These are phyloP conservation scores for Paulownia fortunei DNA, from an alignment of 257 asterid species.

Conservation along the genomic window DNA sequence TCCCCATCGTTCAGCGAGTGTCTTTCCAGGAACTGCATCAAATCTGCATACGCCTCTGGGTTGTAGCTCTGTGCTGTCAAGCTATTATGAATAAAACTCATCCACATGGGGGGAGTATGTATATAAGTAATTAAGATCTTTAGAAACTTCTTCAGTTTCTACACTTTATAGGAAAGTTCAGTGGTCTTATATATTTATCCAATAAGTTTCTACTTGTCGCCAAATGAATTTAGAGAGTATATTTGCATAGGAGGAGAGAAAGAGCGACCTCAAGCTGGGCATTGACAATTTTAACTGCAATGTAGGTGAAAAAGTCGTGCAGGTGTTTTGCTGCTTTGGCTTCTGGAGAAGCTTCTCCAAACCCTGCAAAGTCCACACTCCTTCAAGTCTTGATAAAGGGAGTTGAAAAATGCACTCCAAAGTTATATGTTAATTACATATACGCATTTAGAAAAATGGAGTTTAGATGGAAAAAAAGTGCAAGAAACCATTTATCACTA, in stretches of 20 bases:
- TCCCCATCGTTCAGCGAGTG: slow-evolving; percentile 74
- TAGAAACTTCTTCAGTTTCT: background rate
- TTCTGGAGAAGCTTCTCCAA: slow-evolving; percentile 92
- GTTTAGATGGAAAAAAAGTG: too few species aligned
- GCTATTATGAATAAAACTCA: slow-evolving; percentile 26
- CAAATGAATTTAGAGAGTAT: background rate
- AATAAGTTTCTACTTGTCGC: background rate
- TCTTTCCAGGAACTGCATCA: slow-evolving; percentile 66
- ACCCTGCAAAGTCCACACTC: slow-evolving; percentile 49
- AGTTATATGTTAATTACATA: too few species aligned
- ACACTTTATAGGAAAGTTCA: background rate
- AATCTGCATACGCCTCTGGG: slow-evolving; percentile 71
- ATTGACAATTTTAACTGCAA: slow-evolving; percentile 71
- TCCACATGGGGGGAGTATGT: background rate
- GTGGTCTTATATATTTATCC: background rate
- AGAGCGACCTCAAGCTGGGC: slow-evolving; percentile 79
- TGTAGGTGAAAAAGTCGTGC: slow-evolving; percentile 80
- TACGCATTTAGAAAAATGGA: too few species aligned
- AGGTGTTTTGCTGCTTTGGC: slow-evolving; percentile 79
- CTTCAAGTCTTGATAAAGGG: background rate
- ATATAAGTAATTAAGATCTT: background rate
- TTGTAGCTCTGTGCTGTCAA: slow-evolving; percentile 78
- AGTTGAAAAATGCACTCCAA: too few species aligned
- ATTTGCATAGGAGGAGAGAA: background rate
- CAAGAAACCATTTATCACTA: too few species aligned